A percentile compares a stretch with the other conserved stretches of the same genome.
Conservation (phyloP, 1,284 basidiomycete species). For the Volvariella surrecta region DNA sequence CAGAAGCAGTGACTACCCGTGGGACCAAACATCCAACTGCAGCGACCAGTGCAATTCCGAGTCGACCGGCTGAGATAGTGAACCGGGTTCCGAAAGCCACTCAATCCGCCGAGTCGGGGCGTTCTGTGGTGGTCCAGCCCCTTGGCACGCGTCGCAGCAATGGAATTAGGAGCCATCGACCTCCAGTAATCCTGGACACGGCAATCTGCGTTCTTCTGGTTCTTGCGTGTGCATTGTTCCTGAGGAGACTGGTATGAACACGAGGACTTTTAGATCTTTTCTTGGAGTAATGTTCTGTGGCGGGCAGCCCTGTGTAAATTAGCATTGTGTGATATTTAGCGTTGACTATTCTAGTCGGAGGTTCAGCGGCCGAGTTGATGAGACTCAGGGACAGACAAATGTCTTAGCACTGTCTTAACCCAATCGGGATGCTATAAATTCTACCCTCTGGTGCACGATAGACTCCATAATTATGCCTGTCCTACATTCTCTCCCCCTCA, state of each 20-base stretch:
- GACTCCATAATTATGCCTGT: slow-evolving; percentile 1
- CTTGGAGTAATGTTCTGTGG: no score
- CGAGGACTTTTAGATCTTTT: slow-evolving; percentile 5
- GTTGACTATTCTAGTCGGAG: neutral
- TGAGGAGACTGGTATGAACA: slow-evolving; percentile 45
- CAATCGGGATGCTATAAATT: slow-evolving; percentile 1
- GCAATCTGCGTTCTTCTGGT: slow-evolving; percentile 62
- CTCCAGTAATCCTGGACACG: slow-evolving; percentile 60
- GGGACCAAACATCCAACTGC: neutral
- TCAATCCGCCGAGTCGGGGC: neutral
- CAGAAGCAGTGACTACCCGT: slow-evolving; percentile 6
- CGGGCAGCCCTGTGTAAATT: slow-evolving; percentile 1
- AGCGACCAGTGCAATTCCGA: neutral
- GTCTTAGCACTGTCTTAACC: neutral
- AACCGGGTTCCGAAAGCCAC: neutral
- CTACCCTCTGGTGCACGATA: neutral
- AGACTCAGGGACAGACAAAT: slow-evolving; percentile 2
- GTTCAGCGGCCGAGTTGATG: neutral
- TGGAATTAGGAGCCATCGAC: slow-evolving; percentile 18
- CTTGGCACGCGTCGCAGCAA: slow-evolving; percentile 6
- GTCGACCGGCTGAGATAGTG: neutral
- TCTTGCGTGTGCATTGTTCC: slow-evolving; percentile 53
- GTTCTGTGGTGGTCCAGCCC: neutral
- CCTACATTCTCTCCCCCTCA: neutral
- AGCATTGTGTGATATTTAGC: slow-evolving; percentile 1